These are phyloP conservation scores for Seiridium cupressi DNA, from an alignment of 2,329 filamentous ascomycete species.

Conservation along the genomic window DNA sequence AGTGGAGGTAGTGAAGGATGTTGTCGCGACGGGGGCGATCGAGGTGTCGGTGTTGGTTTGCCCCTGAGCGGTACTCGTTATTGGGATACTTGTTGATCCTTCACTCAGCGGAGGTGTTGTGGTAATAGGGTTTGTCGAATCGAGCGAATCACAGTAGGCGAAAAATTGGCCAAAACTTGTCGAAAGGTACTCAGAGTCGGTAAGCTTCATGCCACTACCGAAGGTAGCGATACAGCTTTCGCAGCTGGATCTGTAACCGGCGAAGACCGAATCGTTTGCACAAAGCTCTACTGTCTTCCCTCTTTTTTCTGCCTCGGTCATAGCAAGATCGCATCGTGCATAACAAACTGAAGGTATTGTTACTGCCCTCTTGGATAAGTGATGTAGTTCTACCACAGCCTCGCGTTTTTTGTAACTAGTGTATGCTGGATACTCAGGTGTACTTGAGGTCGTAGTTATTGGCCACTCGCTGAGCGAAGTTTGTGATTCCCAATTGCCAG, in stretches of 20 bases:
- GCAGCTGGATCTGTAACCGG: constrained; percentile 34
- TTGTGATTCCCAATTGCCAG: constrained; percentile 56
- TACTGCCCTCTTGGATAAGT: constrained; percentile 37
- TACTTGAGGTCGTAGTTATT: constrained; percentile 17
- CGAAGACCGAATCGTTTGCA: constrained; percentile 38
- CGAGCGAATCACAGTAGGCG: constrained; percentile 37
- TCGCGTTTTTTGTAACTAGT: constrained; percentile 11
- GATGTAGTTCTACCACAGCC: constrained; percentile 10
- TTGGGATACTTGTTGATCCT: constrained; percentile 10
- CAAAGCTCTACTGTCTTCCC: constrained; percentile 52
- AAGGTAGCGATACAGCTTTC: constrained; percentile 35
- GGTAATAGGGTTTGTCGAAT: not conserved
- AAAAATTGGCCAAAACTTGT: constrained; percentile 42
- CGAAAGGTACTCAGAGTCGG: constrained; percentile 17
- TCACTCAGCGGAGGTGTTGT: constrained; percentile 9
- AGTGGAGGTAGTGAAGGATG: constrained; percentile 14
- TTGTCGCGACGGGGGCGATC: not conserved
- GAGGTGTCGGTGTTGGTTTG: constrained; percentile 11
- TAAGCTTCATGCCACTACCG: constrained; percentile 30
- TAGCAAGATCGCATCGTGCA: constrained; percentile 48
- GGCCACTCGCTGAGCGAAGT: constrained; percentile 42
- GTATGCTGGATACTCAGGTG: constrained; percentile 13
- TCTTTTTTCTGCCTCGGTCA: constrained; percentile 39
- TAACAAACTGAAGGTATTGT: constrained; percentile 49
- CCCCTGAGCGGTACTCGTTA: constrained; percentile 15